Evolutionary conservation across 2,329 filamentous ascomycete species (phyloP).

Genomic region (Colletotrichum viniferum): DNA sequence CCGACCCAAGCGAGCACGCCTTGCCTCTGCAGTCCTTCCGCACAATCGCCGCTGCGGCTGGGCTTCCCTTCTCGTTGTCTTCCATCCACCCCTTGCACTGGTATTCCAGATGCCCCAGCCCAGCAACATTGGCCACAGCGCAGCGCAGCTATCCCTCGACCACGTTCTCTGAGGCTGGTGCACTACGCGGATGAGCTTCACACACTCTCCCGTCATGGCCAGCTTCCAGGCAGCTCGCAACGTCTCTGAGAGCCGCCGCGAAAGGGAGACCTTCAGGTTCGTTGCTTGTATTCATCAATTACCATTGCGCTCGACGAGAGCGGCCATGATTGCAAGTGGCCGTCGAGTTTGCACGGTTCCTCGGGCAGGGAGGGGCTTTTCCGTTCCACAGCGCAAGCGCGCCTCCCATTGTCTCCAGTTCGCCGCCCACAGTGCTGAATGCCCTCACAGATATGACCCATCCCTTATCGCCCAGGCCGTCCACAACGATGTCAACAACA

Average conservation of each 20-base stretch:
- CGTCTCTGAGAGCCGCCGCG: background rate
- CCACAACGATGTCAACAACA: slow-evolving; percentile 24
- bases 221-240: background rate
- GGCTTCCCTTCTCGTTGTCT: background rate
- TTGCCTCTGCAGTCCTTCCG: background rate
- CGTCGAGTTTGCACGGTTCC: no score
- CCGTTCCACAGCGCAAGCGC: background rate
- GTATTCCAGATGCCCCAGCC: background rate
- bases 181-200: background rate
- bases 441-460: slow-evolving; percentile 9
- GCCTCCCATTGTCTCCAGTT: background rate
- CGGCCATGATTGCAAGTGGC: background rate
- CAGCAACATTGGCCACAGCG: background rate
- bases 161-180: background rate
- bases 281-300: no score
- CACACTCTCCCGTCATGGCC: background rate
- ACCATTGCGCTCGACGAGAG: background rate
- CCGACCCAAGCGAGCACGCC: background rate
- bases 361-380: background rate
- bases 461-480: slow-evolving; percentile 1
- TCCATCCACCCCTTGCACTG: background rate
- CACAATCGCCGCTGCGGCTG: background rate
- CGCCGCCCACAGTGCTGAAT: background rate
- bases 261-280: background rate
- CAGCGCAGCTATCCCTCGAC: background rate